phyloP scores from a whole-genome alignment of 805 yeast species.

The Pichia scutulata region DNA sequence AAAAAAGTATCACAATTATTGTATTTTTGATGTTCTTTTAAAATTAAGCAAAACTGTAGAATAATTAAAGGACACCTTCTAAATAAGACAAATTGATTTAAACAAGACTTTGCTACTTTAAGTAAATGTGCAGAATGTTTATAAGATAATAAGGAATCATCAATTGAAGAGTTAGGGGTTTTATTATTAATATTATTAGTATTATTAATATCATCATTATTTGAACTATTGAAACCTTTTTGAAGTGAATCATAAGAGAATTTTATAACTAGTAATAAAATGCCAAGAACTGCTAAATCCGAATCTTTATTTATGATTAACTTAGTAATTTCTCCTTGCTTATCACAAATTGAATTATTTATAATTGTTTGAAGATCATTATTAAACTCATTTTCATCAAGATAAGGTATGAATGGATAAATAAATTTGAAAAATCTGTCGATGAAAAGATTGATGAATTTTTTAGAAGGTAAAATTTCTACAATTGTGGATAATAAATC shows the following conservation, averaged over 20 bases:
- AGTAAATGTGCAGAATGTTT: slow-evolving; percentile 19
- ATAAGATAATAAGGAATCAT: slow-evolving; percentile 30
- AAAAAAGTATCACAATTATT: slow-evolving; percentile 48
- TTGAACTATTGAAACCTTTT: not conserved
- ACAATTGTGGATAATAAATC: slow-evolving; percentile 14
- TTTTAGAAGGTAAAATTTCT: slow-evolving; percentile 34
- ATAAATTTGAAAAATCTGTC: slow-evolving; percentile 37
- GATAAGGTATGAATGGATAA: slow-evolving; percentile 41
- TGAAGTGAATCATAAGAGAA: slow-evolving; percentile 27
- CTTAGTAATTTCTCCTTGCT: slow-evolving; percentile 25
- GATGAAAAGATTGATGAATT: slow-evolving; percentile 38
- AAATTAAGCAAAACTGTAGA: slow-evolving; percentile 44
- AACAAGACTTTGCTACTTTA: slow-evolving; percentile 43
- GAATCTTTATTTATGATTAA: slow-evolving; percentile 33
- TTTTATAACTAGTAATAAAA: slow-evolving; percentile 36
- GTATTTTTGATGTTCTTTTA: slow-evolving; percentile 40
- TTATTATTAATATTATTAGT: too few relatives aligned
- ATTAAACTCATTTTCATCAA: slow-evolving; percentile 32
- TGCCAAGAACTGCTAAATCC: slow-evolving; percentile 42
- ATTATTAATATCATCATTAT: not conserved
- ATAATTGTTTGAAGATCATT: slow-evolving; percentile 30
- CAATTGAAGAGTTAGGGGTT: too few relatives aligned
- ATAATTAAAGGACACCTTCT: slow-evolving; percentile 41
- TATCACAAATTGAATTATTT: slow-evolving; percentile 20
- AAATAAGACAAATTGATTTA: slow-evolving; percentile 45